Conservation (phyloP, 2,329 filamentous ascomycete genomes). For the Phaeosphaeriaceae sp. region DNA sequence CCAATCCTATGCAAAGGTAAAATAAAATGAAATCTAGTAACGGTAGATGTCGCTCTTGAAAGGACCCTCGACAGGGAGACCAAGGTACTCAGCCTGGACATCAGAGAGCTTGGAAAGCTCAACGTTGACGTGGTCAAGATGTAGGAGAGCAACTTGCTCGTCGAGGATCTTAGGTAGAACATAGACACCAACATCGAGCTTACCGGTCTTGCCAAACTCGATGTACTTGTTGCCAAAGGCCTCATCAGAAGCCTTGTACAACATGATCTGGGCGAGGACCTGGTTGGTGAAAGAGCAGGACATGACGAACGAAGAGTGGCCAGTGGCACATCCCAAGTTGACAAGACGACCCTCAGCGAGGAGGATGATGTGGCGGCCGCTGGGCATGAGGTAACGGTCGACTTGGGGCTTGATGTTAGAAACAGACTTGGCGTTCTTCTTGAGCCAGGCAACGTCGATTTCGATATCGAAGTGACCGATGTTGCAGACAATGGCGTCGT, state of each 20-base stretch:
- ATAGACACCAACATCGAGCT: conserved; percentile 91
- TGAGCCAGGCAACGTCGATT: conserved; percentile 99
- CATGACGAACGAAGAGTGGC: conserved; percentile 99
- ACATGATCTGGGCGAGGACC: conserved; percentile 98
- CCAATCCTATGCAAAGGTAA: conserved; percentile 18
- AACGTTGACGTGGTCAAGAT: conserved; percentile 91
- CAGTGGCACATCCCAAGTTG: conserved; percentile 98
- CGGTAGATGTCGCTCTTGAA: conserved; percentile 93
- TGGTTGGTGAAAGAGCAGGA: conserved; percentile 99
- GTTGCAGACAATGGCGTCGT: conserved; percentile 99
- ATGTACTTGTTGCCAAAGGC: conserved; percentile 92
- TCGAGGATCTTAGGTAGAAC: conserved; percentile 98
- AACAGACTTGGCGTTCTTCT: conserved; percentile 90
- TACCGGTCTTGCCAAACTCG: conserved; percentile 91
- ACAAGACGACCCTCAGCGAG: conserved; percentile 98
- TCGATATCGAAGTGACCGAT: conserved; percentile 99
- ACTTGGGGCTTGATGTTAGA: conserved; percentile 99
- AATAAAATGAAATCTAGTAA: conserved; percentile 47
- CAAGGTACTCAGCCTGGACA: conserved; percentile 94
- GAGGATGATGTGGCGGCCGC: conserved; percentile 95
- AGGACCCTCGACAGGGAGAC: conserved; percentile 83
- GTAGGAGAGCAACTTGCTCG: conserved; percentile 95
- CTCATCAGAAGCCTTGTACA: conserved; percentile 91
- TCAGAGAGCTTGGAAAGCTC: conserved; percentile 86
- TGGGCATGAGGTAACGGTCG: conserved; percentile 95